These are phyloP conservation scores for Harringtonia lauricola DNA, from an alignment of 2,329 filamentous ascomycete genomes.

Conservation along the genomic window DNA sequence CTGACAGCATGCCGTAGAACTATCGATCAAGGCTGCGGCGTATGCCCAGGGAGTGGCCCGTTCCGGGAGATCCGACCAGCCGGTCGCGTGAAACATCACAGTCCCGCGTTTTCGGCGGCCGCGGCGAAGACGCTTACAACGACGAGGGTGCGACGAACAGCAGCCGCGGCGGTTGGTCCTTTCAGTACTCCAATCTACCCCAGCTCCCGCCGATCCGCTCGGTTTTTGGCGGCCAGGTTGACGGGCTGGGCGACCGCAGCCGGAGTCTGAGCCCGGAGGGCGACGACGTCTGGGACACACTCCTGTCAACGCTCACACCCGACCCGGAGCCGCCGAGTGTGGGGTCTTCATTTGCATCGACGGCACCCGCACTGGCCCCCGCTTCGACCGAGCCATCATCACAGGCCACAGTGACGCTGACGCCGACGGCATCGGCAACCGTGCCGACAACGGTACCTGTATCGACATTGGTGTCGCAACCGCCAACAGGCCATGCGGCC, in stretches of 20 bases:
- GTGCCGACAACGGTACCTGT: neutral
- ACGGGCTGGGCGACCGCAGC: constrained; percentile 76
- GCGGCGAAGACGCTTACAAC: neutral
- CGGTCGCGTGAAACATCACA: too few relatives aligned
- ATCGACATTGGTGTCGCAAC: neutral
- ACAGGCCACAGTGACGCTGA: neutral
- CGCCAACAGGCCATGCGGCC: neutral
- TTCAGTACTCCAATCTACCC: neutral
- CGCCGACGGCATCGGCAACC: neutral
- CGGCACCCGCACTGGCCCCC: constrained; percentile 37
- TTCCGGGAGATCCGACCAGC: too few relatives aligned
- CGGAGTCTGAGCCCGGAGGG: constrained; percentile 68
- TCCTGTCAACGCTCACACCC: constrained; percentile 69
- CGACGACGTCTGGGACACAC: constrained; percentile 63
- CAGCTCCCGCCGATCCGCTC: constrained; percentile 4
- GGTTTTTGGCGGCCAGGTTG: constrained; percentile 23
- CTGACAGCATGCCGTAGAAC: too few relatives aligned
- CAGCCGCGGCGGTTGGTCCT: neutral
- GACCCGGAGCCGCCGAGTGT: constrained; percentile 72
- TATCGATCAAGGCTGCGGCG: too few relatives aligned
- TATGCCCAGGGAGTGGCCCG: too few relatives aligned
- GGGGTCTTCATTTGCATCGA: constrained; percentile 72
- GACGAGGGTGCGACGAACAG: neutral
- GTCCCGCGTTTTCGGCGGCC: neutral
- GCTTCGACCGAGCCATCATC: too few relatives aligned